Conservation (phyloP, 805 yeast species). For the Metschnikowia kofuensis region DNA sequence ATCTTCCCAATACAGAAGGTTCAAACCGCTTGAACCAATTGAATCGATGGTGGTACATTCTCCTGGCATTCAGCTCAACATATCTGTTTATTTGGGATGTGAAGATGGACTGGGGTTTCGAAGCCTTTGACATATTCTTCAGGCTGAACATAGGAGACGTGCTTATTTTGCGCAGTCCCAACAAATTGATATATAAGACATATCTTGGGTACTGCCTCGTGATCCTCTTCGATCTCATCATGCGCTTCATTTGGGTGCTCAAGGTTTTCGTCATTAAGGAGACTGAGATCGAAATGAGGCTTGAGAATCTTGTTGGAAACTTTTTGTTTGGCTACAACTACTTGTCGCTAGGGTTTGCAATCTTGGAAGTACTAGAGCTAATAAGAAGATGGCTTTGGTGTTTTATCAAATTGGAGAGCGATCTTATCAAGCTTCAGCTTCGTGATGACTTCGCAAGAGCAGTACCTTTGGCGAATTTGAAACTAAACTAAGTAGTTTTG, state of each 20-base stretch:
- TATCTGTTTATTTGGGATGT: constrained; percentile 91
- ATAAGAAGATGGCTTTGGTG: constrained; percentile 90
- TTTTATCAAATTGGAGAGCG: constrained; percentile 78
- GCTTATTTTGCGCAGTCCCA: constrained; percentile 19
- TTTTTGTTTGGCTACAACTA: constrained; percentile 38
- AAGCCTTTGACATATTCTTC: constrained; percentile 41
- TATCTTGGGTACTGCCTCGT: constrained; percentile 51
- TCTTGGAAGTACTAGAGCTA: constrained; percentile 71
- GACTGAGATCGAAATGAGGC: constrained; percentile 18
- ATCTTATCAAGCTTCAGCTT: constrained; percentile 41
- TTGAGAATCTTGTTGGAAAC: constrained; percentile 17
- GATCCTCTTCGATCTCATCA: constrained; percentile 54
- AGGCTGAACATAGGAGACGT: constrained; percentile 7
- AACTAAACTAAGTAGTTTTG: constrained; percentile 2
- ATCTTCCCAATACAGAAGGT: constrained; percentile 4
- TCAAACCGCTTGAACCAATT: constrained; percentile 18
- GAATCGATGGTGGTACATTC: constrained; percentile 43
- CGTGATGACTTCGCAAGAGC: constrained; percentile 17
- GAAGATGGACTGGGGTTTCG: constrained; percentile 82
- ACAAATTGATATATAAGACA: constrained; percentile 25
- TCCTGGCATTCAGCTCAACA: constrained; percentile 58
- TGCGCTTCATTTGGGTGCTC: constrained; percentile 77
- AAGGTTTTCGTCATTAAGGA: constrained; percentile 43
- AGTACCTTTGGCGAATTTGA: constrained; percentile 13
- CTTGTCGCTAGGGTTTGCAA: constrained; percentile 56